Base-by-base conservation (phyloP, 2,329 filamentous ascomycete genomes). In the Pyrenophora teres region DNA sequence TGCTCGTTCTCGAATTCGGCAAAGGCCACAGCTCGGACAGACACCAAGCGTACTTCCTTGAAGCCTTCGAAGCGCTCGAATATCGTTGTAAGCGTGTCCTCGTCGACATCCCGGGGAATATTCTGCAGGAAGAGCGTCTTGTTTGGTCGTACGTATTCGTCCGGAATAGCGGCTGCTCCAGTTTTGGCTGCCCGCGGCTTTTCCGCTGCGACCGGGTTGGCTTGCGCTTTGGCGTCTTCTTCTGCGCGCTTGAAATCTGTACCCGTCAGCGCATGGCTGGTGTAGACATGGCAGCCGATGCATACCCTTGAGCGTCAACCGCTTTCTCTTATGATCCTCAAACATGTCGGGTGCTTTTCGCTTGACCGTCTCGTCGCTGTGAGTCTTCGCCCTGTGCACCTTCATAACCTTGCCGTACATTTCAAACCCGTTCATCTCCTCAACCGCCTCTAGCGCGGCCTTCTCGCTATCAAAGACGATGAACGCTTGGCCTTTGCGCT, bases 71-170 rank as follows among this genome's bases (percentile, higher is more conserved):
- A 99, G 41, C 89, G 87, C 43, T 86, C 85, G 76, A 97, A 99
- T 56, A 97, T 86, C 27, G 82, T 81, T 0, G 86, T 88, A 47
- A 99, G 83, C 19, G 82, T 84, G 59, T 96, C 92, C 67, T 90
- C 85, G 72, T 89, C 89, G 75, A 89, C 91, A 59, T 91, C 89
- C 58, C 93, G 90, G 7, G 94, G 92, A 31, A 99, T 77, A 66
- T 97, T 93, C 78, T 95, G 91, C 55, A 97, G 80, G 77, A 97
- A 96, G 31, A 99, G 83, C 62, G 92, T 96, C 79, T 96, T 97
- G 83, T 97, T 97, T 31, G 94, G 93, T 3, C 93, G 93, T 3
- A 97, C 84, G 74, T 96, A 97, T 77, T 99, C 94, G 82, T 97
- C 94, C n/a, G 92, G 92, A 15, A 97, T 87, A 48, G 92, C 87